Conservation (phyloP, 2,329 filamentous ascomycete species). For the Chaetomium sp. region DNA sequence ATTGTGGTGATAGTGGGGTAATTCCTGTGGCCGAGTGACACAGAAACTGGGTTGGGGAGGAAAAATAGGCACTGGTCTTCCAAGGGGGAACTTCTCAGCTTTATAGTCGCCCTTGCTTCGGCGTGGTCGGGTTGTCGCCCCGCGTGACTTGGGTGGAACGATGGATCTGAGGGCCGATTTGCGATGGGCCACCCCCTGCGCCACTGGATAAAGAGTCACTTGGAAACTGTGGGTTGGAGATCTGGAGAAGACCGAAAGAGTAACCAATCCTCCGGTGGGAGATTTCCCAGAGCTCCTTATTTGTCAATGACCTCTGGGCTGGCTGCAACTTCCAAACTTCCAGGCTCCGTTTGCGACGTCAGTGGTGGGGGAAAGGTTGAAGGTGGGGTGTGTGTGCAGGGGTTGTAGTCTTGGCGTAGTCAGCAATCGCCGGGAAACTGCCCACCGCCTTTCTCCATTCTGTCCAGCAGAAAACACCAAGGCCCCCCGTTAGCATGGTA, state of each 20-base stretch:
- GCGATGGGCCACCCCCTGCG: background rate
- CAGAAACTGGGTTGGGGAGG: background rate
- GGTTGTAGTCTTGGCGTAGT: background rate
- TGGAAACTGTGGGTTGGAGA: background rate
- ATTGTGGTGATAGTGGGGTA: slow-evolving; percentile 33
- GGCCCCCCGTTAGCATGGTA: too few species aligned
- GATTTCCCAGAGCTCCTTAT: background rate
- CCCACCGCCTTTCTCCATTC: background rate
- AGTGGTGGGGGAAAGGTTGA: slow-evolving; percentile 15
- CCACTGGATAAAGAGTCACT: background rate
- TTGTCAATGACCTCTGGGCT: background rate
- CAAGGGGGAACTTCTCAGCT: background rate
- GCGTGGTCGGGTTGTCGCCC: background rate
- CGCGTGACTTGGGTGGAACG: background rate
- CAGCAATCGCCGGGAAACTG: background rate
- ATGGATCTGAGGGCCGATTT: slow-evolving; percentile 2
- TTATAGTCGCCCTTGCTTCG: background rate
- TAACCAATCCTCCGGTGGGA: background rate
- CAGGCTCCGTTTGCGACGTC: slow-evolving; percentile 14
- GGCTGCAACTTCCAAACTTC: background rate
- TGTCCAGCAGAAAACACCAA: too few species aligned
- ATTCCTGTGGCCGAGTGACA: background rate
- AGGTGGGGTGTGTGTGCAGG: slow-evolving; percentile 12
- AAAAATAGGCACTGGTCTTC: background rate
- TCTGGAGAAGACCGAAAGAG: background rate